A percentile compares a stretch with the other conserved stretches of the same genome.
These are phyloP conservation scores for Phytophthora hybrid DNA, from an alignment of 352 stramenopile species.

Conservation along the genomic window DNA sequence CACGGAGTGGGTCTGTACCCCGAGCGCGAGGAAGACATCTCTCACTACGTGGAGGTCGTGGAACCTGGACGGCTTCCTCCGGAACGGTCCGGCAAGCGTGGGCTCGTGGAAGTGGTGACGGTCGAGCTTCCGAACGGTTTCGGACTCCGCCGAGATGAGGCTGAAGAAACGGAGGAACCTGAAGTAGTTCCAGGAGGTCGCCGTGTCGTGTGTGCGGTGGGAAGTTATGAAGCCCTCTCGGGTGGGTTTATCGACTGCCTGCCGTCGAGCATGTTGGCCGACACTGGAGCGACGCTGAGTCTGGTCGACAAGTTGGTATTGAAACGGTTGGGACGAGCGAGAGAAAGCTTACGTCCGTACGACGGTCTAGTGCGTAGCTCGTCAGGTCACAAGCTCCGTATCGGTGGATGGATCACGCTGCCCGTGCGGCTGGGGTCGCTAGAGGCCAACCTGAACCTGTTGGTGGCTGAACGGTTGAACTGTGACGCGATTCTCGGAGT, in stretches of 20 bases:
- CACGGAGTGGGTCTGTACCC: background rate
- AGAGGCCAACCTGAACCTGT: background rate
- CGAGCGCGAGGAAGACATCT: background rate
- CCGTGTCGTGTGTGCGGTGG: background rate
- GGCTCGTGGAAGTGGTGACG: background rate
- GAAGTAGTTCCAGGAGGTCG: background rate
- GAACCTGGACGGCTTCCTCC: background rate
- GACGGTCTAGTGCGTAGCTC: no score
- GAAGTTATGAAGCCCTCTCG: background rate
- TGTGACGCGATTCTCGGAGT: background rate
- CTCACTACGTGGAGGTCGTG: background rate
- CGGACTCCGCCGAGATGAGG: background rate
- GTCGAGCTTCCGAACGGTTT: background rate
- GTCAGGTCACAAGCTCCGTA: no score
- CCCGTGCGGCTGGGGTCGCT: background rate
- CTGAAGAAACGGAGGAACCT: background rate
- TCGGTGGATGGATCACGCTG: background rate
- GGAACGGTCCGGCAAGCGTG: background rate
- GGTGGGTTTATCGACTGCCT: background rate
- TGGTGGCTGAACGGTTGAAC: background rate
- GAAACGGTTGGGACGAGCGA: no score
- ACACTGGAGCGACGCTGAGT: constrained; percentile 5
- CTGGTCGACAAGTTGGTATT: no score
- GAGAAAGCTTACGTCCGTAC: no score
- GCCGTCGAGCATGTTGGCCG: background rate